Percentiles rank a stretch among this genome's conserved stretches.
phyloP scores from a whole-genome alignment of 2,329 filamentous ascomycete genomes.

The Colletotrichum neosansevieriae region DNA sequence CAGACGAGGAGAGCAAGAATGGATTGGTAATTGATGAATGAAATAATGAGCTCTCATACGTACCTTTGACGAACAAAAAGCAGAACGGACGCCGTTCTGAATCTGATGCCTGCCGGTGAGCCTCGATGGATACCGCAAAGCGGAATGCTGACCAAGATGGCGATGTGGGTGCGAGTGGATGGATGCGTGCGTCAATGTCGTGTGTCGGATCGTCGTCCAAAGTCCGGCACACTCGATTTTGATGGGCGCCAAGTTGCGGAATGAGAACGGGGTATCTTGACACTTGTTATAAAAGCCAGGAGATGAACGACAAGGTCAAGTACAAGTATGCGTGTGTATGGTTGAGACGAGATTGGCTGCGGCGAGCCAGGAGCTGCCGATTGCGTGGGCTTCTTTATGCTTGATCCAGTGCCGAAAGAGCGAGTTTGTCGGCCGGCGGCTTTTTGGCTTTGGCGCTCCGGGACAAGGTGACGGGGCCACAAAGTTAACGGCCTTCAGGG shows the following conservation, averaged over 20 bases:
- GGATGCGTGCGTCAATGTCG: conserved; percentile 25
- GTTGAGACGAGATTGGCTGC: conserved; percentile 32
- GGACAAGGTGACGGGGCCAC: background rate
- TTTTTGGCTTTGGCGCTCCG: conserved; percentile 11
- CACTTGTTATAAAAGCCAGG: conserved; percentile 29
- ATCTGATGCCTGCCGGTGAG: conserved; percentile 22
- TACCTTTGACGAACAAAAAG: conserved; percentile 12
- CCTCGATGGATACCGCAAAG: conserved; percentile 5
- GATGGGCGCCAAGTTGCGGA: conserved; percentile 10
- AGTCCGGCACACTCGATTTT: conserved; percentile 19
- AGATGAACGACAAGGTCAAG: conserved; percentile 25
- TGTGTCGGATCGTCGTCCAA: conserved; percentile 36
- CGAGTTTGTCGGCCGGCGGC: conserved; percentile 16
- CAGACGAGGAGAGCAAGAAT: background rate
- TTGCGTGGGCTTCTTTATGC: conserved; percentile 33
- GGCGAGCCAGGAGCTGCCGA: conserved; percentile 24
- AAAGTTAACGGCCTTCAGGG: conserved; percentile 28
- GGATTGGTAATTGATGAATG: conserved; percentile 27
- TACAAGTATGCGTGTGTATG: conserved; percentile 8
- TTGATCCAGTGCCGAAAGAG: conserved; percentile 35
- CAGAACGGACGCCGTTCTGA: conserved; percentile 1
- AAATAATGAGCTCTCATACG: conserved; percentile 15
- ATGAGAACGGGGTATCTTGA: conserved; percentile 19
- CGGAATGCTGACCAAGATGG: conserved; percentile 16
- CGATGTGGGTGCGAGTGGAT: conserved; percentile 26